These are phyloP conservation scores for Venturia aucupariae DNA, from an alignment of 2,329 filamentous ascomycete species.

Conservation along the genomic window DNA sequence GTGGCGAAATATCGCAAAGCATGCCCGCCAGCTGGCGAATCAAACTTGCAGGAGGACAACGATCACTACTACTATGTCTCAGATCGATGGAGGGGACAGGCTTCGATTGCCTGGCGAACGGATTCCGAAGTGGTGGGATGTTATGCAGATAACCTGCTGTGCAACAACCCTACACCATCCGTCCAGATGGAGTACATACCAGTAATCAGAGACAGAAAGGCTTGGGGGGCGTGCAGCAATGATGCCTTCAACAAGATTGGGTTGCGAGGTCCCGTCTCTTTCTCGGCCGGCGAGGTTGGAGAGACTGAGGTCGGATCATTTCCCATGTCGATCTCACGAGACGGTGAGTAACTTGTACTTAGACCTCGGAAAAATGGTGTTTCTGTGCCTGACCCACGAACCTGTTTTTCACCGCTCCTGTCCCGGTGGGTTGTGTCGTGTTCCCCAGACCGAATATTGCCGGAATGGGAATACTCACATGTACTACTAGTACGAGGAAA, in stretches of 20 bases:
- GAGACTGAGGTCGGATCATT: too few relatives aligned
- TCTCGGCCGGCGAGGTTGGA: not conserved
- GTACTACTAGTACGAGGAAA: too few relatives aligned
- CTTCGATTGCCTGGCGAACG: not conserved
- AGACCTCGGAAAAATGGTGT: not conserved
- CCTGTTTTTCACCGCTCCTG: not conserved
- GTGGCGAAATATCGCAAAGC: not conserved
- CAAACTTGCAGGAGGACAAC: not conserved
- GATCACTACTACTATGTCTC: too few relatives aligned
- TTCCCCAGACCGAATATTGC: not conserved
- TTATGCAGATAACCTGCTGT: not conserved
- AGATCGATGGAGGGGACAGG: too few relatives aligned
- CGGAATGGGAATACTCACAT: too few relatives aligned
- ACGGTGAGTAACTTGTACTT: not conserved
- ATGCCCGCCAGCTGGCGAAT: not conserved
- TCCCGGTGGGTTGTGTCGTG: too few relatives aligned
- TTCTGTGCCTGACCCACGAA: not conserved
- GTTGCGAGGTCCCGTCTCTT: too few relatives aligned
- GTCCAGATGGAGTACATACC: not conserved
- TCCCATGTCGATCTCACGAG: not conserved
- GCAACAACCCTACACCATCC: not conserved
- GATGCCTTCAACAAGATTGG: too few relatives aligned
- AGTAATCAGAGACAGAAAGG: not conserved
- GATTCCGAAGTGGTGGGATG: not conserved
- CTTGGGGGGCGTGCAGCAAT: not conserved